Evolutionary conservation across 2,329 filamentous ascomycete species (phyloP).

Genomic region (Lachnellula subtilissima): DNA sequence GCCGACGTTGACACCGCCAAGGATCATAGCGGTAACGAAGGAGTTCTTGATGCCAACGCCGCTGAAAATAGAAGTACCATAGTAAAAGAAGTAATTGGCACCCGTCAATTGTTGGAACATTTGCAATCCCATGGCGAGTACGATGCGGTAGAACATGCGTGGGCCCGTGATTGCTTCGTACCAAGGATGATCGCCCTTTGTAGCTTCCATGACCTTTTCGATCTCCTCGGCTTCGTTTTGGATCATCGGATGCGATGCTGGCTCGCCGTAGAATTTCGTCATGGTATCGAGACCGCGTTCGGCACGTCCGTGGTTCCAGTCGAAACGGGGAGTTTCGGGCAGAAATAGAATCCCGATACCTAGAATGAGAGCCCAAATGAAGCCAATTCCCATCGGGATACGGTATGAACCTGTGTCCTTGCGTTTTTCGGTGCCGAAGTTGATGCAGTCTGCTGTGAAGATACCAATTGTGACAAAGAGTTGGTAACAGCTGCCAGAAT

Average conservation of each 20-base stretch:
- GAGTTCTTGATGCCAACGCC: conserved; percentile 62
- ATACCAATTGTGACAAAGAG: conserved; percentile 71
- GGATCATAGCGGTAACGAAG: conserved; percentile 63
- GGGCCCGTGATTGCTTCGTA: conserved; percentile 56
- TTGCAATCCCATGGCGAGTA: conserved; percentile 59
- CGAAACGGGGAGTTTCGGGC: conserved; percentile 54
- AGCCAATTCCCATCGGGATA: conserved; percentile 54
- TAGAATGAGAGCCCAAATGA: conserved; percentile 48
- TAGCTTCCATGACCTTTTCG: conserved; percentile 36
- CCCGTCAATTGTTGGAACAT: conserved; percentile 66
- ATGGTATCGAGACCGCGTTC: conserved; percentile 47
- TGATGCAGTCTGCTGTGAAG: conserved; percentile 50
- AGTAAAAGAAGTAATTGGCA: conserved; percentile 60
- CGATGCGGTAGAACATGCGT: conserved; percentile 58
- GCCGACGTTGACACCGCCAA: conserved; percentile 62
- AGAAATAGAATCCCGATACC: conserved; percentile 48
- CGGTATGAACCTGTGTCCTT: conserved; percentile 50
- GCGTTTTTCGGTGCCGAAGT: conserved; percentile 41
- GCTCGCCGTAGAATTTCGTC: conserved; percentile 47
- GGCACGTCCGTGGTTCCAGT: conserved; percentile 44
- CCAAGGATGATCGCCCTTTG: conserved; percentile 55
- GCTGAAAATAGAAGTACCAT: conserved; percentile 62
- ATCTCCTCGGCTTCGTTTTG: conserved; percentile 49
- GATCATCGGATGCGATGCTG: conserved; percentile 43
- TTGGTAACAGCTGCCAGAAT: conserved; percentile 54